Evolutionary conservation across 257 asterid genomes (phyloP).

Genomic region (Forsythia suspensa): DNA sequence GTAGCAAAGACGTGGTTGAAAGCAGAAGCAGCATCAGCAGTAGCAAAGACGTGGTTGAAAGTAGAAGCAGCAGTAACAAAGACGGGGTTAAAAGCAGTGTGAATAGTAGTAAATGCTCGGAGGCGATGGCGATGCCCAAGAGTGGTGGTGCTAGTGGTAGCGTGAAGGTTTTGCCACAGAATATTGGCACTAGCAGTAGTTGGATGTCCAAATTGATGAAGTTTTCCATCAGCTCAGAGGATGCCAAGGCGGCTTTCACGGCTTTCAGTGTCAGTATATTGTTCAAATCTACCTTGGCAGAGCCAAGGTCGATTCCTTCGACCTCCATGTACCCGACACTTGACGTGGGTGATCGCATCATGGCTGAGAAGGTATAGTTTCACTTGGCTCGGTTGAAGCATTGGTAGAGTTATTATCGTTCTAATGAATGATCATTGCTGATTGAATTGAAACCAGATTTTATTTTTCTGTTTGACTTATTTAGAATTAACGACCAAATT

Average conservation of each 20-base stretch:
- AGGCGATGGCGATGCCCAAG: slow-evolving; percentile 41
- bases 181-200: slow-evolving; percentile 27
- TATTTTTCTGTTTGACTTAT: not conserved
- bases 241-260: slow-evolving; percentile 88
- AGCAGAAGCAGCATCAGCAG: not conserved
- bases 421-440: not conserved
- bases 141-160: slow-evolving; percentile 18
- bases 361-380: slow-evolving; percentile 82
- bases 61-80: slow-evolving; percentile 1
- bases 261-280: slow-evolving; percentile 77
- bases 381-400: not conserved
- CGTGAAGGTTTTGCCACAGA: slow-evolving; percentile 25
- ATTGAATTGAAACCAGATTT: not conserved
- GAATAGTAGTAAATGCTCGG: slow-evolving; percentile 30
- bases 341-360: slow-evolving; percentile 80
- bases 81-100: slow-evolving; percentile 12
- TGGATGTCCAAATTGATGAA: slow-evolving; percentile 71
- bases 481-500: not conserved
- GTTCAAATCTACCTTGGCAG: slow-evolving; percentile 84
- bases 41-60: not conserved
- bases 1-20: not conserved
- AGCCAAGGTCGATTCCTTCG: slow-evolving; percentile 96
- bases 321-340: slow-evolving; percentile 93
- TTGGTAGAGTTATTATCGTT: not conserved
- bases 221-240: slow-evolving; percentile 57